Evolutionary conservation across 2,329 filamentous ascomycete species (phyloP).

Genomic region (Dactylonectria estremocensis): DNA sequence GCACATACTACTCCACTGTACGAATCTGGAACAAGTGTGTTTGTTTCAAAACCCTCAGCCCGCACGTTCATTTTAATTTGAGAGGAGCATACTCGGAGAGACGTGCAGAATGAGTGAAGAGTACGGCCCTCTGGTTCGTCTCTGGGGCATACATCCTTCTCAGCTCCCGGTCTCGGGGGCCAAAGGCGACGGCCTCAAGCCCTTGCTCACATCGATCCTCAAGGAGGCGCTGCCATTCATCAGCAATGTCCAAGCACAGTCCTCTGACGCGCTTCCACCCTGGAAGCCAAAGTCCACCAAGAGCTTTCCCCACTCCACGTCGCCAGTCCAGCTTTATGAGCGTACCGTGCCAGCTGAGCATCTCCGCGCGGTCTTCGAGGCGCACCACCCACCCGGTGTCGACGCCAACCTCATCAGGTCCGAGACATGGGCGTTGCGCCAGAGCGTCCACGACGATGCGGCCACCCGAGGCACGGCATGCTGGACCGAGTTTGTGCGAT

Average conservation of each 20-base stretch:
- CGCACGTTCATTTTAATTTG: not conserved
- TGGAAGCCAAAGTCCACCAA: constrained; percentile 69
- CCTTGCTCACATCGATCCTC: constrained; percentile 68
- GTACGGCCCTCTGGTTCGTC: constrained; percentile 66
- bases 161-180: constrained; percentile 63
- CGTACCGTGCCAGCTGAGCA: constrained; percentile 63
- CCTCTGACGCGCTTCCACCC: constrained; percentile 51
- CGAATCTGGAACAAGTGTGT: not conserved
- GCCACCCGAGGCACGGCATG: constrained; percentile 67
- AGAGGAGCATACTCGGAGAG: not conserved
- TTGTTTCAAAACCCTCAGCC: not conserved
- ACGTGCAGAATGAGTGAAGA: constrained; percentile 40
- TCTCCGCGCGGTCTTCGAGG: constrained; percentile 57
- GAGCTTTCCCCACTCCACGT: constrained; percentile 63
- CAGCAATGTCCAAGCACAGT: constrained; percentile 60
- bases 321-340: constrained; percentile 68
- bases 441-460: constrained; percentile 72
- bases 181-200: constrained; percentile 59
- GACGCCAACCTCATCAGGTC: constrained; percentile 38
- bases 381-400: constrained; percentile 50
- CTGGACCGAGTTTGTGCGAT: constrained; percentile 75
- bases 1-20: too few species aligned
- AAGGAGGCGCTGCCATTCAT: constrained; percentile 74
- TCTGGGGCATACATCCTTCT: constrained; percentile 65
- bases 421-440: constrained; percentile 77